Percentiles rank a stretch among this genome's conserved stretches.
Conservation (phyloP, 208 protist genomes). For the Wallacemonas sp. region DNA sequence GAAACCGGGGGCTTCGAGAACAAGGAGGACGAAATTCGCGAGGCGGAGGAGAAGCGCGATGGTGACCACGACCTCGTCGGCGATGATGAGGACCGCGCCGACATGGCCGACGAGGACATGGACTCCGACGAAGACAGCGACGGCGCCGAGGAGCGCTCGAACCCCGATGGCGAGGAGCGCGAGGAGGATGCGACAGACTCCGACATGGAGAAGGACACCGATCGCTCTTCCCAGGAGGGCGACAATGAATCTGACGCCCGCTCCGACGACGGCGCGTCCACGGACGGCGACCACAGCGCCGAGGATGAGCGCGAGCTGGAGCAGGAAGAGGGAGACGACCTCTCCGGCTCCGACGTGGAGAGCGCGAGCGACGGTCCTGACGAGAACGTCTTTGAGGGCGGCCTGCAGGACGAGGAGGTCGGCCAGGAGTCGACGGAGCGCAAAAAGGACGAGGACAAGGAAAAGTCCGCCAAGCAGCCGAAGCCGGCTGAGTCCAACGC, state of each 20-base stretch:
- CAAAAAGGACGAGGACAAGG: conserved; percentile 55
- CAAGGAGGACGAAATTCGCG: conserved; percentile 80
- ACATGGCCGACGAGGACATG: conserved; percentile 38
- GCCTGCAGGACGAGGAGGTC: conserved; percentile 81
- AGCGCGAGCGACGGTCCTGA: conserved; percentile 53
- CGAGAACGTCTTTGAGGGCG: conserved; percentile 81
- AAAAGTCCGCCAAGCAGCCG: conserved; percentile 29
- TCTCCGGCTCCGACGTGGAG: conserved; percentile 34
- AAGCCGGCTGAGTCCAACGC: conserved; percentile 36
- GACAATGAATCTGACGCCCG: conserved; percentile 32
- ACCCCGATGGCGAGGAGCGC: conserved; percentile 74
- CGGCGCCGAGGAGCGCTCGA: conserved; percentile 44
- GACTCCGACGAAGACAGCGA: conserved; percentile 37
- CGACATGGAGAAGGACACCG: conserved; percentile 29
- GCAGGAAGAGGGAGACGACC: conserved; percentile 31
- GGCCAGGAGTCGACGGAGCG: conserved; percentile 79
- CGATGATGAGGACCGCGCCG: conserved; percentile 51
- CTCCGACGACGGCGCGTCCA: conserved; percentile 35
- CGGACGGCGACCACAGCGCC: conserved; percentile 32
- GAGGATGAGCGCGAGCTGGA: conserved; percentile 45
- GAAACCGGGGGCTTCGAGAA: conserved; percentile 88
- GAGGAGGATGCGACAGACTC: conserved; percentile 46
- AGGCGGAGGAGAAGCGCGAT: conserved; percentile 68
- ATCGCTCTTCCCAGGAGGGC: conserved; percentile 34
- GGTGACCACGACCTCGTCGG: conserved; percentile 76